Percentiles rank a stretch among this genome's conserved stretches.
Evolutionary conservation across 768 basidiomycete species (phyloP).

Genomic region (Hygrocybe coccinea): DNA sequence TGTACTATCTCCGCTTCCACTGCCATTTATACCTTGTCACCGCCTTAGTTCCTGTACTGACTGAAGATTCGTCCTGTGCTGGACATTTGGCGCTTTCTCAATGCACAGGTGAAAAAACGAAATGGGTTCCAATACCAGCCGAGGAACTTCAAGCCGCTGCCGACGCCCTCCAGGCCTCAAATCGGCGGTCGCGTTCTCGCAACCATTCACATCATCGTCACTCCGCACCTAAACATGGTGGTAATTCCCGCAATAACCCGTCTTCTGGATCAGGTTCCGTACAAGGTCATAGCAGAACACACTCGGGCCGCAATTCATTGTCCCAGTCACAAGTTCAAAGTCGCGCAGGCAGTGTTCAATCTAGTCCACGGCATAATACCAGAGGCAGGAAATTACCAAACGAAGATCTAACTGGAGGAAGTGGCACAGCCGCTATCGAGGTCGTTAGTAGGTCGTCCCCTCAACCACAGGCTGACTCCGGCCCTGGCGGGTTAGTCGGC

Average conservation of each 20-base stretch:
- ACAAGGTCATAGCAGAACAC: slow-evolving; percentile 19
- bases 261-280: slow-evolving; percentile 13
- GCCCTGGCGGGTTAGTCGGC: background rate
- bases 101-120: slow-evolving; percentile 47
- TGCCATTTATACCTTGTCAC: background rate
- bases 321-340: slow-evolving; percentile 29
- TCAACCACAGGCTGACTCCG: background rate
- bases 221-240: slow-evolving; percentile 5
- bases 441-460: background rate
- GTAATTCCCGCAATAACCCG: slow-evolving; percentile 1
- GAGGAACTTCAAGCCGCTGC: slow-evolving; percentile 52
- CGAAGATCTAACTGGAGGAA: slow-evolving; percentile 26
- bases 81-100: background rate
- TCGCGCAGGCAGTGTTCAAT: slow-evolving; percentile 36
- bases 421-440: background rate
- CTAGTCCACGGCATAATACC: slow-evolving; percentile 44
- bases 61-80: background rate
- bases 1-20: background rate
- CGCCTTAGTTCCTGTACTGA: background rate
- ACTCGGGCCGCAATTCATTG: slow-evolving; percentile 23
- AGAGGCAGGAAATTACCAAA: slow-evolving; percentile 37
- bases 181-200: slow-evolving; percentile 1
- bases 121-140: slow-evolving; percentile 58
- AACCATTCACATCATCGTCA: slow-evolving; percentile 25
- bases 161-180: slow-evolving; percentile 29